Conservation (phyloP, 2,329 filamentous ascomycete genomes). For the Colletotrichum echinochloae region DNA sequence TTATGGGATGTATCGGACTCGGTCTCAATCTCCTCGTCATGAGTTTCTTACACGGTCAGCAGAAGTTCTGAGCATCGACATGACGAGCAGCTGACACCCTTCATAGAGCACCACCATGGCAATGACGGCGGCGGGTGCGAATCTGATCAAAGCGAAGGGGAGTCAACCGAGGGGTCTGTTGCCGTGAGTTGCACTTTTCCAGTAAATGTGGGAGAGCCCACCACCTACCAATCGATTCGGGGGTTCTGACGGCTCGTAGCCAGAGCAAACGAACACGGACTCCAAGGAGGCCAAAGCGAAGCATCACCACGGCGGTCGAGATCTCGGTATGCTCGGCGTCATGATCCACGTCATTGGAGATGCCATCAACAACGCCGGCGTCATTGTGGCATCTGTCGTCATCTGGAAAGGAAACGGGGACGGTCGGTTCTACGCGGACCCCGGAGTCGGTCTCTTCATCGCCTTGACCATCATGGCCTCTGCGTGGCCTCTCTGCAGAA, state of each 20-base stretch:
- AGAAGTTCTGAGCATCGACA: too few species aligned
- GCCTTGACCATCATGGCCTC: constrained; percentile 78
- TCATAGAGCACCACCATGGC: neutral
- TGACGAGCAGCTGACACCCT: neutral
- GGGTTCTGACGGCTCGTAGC: neutral
- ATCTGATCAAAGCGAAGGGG: neutral
- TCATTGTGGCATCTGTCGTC: constrained; percentile 76
- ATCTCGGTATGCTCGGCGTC: constrained; percentile 79
- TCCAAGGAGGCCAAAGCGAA: constrained; percentile 42
- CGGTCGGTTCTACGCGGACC: constrained; percentile 77
- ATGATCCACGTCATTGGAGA: constrained; percentile 79
- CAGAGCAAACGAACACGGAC: neutral
- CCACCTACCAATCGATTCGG: neutral
- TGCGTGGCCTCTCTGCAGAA: constrained; percentile 71
- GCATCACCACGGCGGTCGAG: constrained; percentile 65
- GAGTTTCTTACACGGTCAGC: constrained; percentile 71
- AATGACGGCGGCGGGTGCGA: neutral
- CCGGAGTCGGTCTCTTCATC: constrained; percentile 76
- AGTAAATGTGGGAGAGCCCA: neutral
- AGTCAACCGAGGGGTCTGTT: neutral
- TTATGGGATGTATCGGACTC: constrained; percentile 76
- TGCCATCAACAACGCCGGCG: constrained; percentile 80
- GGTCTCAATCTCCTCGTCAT: constrained; percentile 75
- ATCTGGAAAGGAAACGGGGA: constrained; percentile 74
- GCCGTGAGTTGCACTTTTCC: neutral